Conservation (phyloP, 441 rosid genomes). For the Geranium incanum region DNA sequence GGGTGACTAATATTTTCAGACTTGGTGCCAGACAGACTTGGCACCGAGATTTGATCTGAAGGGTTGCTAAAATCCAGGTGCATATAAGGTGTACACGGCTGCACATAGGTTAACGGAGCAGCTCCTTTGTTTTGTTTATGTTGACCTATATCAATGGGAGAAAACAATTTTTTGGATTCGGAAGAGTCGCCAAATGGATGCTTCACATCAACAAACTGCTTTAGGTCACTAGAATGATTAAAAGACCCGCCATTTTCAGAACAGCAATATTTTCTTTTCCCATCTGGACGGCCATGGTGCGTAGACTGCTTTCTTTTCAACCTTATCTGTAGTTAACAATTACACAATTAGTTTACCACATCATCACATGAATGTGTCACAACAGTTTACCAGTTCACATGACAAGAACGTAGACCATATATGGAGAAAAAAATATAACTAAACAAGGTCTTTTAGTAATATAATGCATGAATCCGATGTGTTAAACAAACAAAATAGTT, state of each 20-base stretch:
- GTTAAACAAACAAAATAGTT: background rate
- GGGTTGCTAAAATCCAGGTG: slow-evolving; percentile 29
- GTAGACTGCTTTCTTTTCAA: slow-evolving; percentile 36
- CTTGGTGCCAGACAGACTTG: slow-evolving; percentile 40
- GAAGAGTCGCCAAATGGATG: slow-evolving; percentile 22
- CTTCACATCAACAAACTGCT: slow-evolving; percentile 31
- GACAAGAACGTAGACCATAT: background rate
- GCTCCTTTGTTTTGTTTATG: slow-evolving; percentile 21
- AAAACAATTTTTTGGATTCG: slow-evolving; percentile 23
- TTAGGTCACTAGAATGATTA: slow-evolving; percentile 28
- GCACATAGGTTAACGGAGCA: slow-evolving; percentile 28
- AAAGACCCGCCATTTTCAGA: slow-evolving; percentile 39
- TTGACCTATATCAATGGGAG: slow-evolving; percentile 27
- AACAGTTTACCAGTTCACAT: slow-evolving; percentile 3
- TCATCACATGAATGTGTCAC: background rate
- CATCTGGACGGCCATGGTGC: slow-evolving; percentile 33
- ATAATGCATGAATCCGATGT: background rate
- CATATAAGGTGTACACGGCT: slow-evolving; percentile 23
- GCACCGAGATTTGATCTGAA: slow-evolving; percentile 44
- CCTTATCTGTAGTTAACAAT: slow-evolving; percentile 35
- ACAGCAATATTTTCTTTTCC: slow-evolving; percentile 34
- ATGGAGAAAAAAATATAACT: background rate
- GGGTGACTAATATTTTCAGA: slow-evolving; percentile 41
- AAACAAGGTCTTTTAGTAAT: background rate
- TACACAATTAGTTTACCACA: slow-evolving; percentile 14